phyloP scores from a whole-genome alignment of 1,284 basidiomycete species.

The Ceratobasidium sp. region DNA sequence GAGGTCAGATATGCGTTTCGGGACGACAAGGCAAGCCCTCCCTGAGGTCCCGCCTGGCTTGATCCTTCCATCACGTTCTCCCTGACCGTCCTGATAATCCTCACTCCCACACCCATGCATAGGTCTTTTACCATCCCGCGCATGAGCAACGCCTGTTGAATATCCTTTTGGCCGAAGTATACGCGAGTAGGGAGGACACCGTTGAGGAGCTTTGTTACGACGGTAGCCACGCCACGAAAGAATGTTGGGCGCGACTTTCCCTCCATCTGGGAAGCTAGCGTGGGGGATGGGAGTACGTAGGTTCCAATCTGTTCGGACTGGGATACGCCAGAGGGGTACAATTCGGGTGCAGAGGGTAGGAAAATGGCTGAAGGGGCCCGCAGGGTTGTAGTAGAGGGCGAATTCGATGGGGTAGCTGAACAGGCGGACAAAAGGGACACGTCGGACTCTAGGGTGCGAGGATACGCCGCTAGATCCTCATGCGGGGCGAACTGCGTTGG shows the following conservation, averaged over 20 bases:
- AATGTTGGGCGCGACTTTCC: conserved; percentile 86
- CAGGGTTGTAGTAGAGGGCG: conserved; percentile 52
- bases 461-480: conserved; percentile 93
- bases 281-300: conserved; percentile 56
- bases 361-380: conserved; percentile 78
- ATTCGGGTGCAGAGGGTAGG: conserved; percentile 76
- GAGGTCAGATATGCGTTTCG: conserved; percentile 86
- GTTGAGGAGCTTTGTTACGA: conserved; percentile 96
- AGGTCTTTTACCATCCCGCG: conserved; percentile 87
- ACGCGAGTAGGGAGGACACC: conserved; percentile 90
- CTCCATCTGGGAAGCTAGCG: conserved; percentile 80
- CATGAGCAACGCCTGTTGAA: conserved; percentile 92
- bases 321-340: conserved; percentile 90
- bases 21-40: conserved; percentile 84
- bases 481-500: conserved; percentile 97
- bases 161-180: conserved; percentile 99
- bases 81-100: conserved; percentile 29
- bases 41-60: conserved; percentile 52
- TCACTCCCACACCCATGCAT: conserved; percentile 51
- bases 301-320: conserved; percentile 88
- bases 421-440: conserved; percentile 68
- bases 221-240: conserved; percentile 95
- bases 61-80: conserved; percentile 20
- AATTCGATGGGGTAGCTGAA: conserved; percentile 58
- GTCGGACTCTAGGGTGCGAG: conserved; percentile 73